A percentile compares a stretch with the other conserved stretches of the same genome.
These are phyloP conservation scores for Phytopythium litorale DNA, from an alignment of 352 stramenopile species.

Conservation along the genomic window DNA sequence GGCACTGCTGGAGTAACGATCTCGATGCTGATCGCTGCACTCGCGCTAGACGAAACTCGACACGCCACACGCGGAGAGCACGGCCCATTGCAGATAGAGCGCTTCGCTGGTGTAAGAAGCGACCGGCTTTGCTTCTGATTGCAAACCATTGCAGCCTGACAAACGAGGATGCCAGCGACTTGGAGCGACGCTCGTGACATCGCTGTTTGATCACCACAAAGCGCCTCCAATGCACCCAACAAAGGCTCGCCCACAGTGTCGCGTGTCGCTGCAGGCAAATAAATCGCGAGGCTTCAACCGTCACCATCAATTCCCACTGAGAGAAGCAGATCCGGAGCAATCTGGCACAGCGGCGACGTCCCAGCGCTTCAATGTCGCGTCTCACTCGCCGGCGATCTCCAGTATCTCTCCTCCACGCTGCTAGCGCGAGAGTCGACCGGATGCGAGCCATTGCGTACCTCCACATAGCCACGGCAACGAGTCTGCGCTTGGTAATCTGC, in stretches of 20 bases:
- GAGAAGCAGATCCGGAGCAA: not conserved
- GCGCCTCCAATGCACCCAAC: not conserved
- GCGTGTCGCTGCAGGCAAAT: not conserved
- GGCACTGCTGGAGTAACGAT: not conserved
- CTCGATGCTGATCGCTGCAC: not conserved
- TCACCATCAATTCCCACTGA: slow-evolving; percentile 1
- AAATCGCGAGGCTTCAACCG: not conserved
- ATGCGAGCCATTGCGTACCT: slow-evolving; percentile 12
- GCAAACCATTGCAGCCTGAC: not conserved
- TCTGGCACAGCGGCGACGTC: too few species aligned
- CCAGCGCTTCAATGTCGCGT: not conserved
- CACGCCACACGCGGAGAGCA: not conserved
- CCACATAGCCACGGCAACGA: slow-evolving; percentile 19
- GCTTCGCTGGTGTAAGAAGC: not conserved
- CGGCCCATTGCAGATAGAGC: not conserved
- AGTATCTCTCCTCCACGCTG: not conserved
- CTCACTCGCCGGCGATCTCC: not conserved
- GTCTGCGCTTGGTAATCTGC: slow-evolving; percentile 18
- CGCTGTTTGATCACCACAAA: not conserved
- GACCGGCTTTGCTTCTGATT: too few species aligned
- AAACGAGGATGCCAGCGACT: not conserved
- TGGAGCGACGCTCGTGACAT: not conserved
- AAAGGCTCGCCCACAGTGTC: not conserved
- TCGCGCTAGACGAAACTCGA: slow-evolving; percentile 1
- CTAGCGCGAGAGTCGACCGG: not conserved